Base-by-base conservation (phyloP, 768 basidiomycete genomes). In the Hypholoma sublateritium region DNA sequence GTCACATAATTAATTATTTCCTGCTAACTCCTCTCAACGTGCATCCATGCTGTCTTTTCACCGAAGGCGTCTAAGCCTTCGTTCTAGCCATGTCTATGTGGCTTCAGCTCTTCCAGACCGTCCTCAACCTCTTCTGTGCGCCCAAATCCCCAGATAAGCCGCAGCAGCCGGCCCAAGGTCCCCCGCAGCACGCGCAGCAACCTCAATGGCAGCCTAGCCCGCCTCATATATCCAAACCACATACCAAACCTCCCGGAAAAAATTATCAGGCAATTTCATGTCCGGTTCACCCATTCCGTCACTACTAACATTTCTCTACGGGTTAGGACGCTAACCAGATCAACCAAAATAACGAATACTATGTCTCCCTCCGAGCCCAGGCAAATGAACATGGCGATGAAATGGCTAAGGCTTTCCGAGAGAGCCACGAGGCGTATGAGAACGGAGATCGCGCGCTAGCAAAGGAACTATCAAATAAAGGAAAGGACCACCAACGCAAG, bases 381-480 rank as follows among this genome's bases (percentile, higher is more conserved):
- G 96, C 96, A 1, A 87, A 85, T 53, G 77, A 81, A 50, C 89
- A 91, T 62, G 93, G 92, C 2, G 90, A 94, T 65, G 63, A 77
- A 66, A 95, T 94, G 92, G 85, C 80, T 7, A 76, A 71, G 43
- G 80, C 76, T 58, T 92, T 91, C 66, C 79, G 86, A 56, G 75
- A 85, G 64, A 88, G 89, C 61, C 89, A 91, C 64, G 76, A 84
- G 58, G 92, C 93, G 0, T 96, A 94, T 66, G 69, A 75, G 44
- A 73, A 76, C 1, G 83, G 89, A 2, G 85, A 97, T 61, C 87
- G 91, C 12, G 91, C 85, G 0, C 72, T 73, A 32, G 95, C 95
- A 19, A 95, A 98, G 71, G 77, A 89, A 49, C 78, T 97, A 21
- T 91, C 88, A 16, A 82, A 85, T 56, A 65, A 93, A 69, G 95